Evolutionary conservation across 139 green algal species (phyloP).

Genomic region (Diplosphaera chodatii): DNA sequence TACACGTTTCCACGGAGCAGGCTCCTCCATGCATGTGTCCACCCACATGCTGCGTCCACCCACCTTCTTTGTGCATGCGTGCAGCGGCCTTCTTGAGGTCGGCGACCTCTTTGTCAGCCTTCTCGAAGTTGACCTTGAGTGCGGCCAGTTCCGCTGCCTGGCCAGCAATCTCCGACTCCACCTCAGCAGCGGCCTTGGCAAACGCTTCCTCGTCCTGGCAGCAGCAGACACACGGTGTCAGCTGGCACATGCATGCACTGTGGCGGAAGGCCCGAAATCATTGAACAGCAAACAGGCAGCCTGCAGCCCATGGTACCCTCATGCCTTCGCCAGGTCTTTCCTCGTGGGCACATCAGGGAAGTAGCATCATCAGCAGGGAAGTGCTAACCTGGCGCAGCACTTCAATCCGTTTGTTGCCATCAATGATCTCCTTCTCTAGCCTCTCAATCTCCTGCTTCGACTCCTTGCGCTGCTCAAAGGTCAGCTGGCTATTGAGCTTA

Average conservation of each 20-base stretch:
- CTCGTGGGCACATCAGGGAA: no score
- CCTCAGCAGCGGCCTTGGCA: neutral
- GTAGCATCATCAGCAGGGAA: no score
- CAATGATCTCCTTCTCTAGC: constrained; percentile 7
- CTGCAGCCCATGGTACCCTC: no score
- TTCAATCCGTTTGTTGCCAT: neutral
- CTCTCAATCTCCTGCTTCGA: neutral
- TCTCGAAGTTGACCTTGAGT: constrained; percentile 18
- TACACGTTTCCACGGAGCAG: no score
- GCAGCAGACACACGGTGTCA: no score
- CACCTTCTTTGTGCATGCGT: neutral
- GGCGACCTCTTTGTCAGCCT: neutral
- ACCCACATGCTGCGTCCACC: neutral
- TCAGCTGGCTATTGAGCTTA: constrained; percentile 53
- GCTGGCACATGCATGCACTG: no score
- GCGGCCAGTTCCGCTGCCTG: constrained; percentile 9
- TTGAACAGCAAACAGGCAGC: no score
- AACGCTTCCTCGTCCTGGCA: neutral
- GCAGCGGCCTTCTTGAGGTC: neutral
- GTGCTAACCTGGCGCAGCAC: neutral
- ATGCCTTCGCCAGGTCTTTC: no score
- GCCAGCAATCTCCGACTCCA: neutral
- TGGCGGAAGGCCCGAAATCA: no score
- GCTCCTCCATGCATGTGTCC: no score
- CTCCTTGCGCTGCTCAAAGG: constrained; percentile 57